Evolutionary conservation across 768 basidiomycete species (phyloP).

Genomic region (Dendrothele bispora): DNA sequence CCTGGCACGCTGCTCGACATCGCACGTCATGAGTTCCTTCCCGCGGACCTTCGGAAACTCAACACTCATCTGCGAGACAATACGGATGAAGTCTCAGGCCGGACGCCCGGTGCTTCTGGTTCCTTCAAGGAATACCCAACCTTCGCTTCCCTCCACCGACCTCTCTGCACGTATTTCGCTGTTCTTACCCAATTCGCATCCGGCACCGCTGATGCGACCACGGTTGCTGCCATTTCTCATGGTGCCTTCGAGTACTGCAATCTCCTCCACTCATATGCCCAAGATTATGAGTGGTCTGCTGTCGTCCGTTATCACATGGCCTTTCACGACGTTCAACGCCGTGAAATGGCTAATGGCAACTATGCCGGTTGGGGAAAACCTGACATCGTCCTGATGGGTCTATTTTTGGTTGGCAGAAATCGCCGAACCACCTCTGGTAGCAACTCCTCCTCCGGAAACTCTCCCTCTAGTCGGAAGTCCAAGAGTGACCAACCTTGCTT

Average conservation of each 20-base stretch:
- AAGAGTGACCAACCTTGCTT: constrained; percentile 14
- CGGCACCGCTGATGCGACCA: too few relatives aligned
- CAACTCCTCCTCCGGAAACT: background rate
- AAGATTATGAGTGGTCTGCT: constrained; percentile 12
- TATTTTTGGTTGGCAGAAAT: constrained; percentile 5
- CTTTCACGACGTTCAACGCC: constrained; percentile 8
- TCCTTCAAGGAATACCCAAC: background rate
- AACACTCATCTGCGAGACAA: background rate
- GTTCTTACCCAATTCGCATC: too few relatives aligned
- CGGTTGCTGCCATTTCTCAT: too few relatives aligned
- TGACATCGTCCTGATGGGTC: constrained; percentile 8
- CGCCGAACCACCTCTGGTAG: background rate
- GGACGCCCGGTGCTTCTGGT: background rate
- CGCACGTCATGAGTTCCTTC: background rate
- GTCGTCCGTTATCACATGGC: constrained; percentile 14
- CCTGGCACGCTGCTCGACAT: background rate
- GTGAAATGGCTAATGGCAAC: constrained; percentile 11
- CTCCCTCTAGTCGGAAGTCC: background rate
- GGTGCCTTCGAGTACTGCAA: too few relatives aligned
- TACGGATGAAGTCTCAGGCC: background rate
- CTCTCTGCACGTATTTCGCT: background rate
- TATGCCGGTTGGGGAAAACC: constrained; percentile 10
- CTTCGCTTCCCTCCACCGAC: background rate
- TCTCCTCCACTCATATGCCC: background rate
- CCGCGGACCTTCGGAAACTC: background rate